Conservation (phyloP, 768 basidiomycete genomes). For the Phylloporus arenicola region DNA sequence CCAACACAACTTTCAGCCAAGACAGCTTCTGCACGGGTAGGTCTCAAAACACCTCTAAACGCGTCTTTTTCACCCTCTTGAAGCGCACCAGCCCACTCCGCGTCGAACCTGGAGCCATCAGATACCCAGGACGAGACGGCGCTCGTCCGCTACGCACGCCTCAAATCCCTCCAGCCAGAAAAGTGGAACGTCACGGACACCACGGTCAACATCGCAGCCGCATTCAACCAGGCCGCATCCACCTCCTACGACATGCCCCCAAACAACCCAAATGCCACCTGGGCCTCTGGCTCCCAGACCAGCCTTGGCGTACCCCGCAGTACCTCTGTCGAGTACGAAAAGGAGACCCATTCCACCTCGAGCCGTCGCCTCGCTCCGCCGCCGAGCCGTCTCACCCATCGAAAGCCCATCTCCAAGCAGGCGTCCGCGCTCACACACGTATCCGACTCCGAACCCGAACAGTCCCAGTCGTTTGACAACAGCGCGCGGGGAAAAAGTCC, state of each 20-base stretch:
- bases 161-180: slow-evolving; percentile 51
- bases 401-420: slow-evolving; percentile 53
- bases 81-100: slow-evolving; percentile 46
- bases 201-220: slow-evolving; percentile 80
- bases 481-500: slow-evolving; percentile 63
- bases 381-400: slow-evolving; percentile 41
- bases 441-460: slow-evolving; percentile 66
- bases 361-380: slow-evolving; percentile 58
- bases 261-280: slow-evolving; percentile 54
- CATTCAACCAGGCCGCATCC: slow-evolving; percentile 67
- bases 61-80: slow-evolving; percentile 12
- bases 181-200: slow-evolving; percentile 77
- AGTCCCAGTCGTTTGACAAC: slow-evolving; percentile 23
- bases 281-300: slow-evolving; percentile 57
- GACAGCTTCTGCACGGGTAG: slow-evolving; percentile 49
- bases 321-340: slow-evolving; percentile 78
- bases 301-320: slow-evolving; percentile 55
- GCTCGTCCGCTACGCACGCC: slow-evolving; percentile 43
- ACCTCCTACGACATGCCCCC: slow-evolving; percentile 37
- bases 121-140: slow-evolving; percentile 43
- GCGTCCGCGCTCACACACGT: slow-evolving; percentile 46
- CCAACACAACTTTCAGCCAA: slow-evolving; percentile 26
- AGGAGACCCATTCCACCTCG: slow-evolving; percentile 49
- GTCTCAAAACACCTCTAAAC: slow-evolving; percentile 20
- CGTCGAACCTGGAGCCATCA: slow-evolving; percentile 35